Conservation (phyloP, 2,329 filamentous ascomycete species). For the Penicillium sp. region DNA sequence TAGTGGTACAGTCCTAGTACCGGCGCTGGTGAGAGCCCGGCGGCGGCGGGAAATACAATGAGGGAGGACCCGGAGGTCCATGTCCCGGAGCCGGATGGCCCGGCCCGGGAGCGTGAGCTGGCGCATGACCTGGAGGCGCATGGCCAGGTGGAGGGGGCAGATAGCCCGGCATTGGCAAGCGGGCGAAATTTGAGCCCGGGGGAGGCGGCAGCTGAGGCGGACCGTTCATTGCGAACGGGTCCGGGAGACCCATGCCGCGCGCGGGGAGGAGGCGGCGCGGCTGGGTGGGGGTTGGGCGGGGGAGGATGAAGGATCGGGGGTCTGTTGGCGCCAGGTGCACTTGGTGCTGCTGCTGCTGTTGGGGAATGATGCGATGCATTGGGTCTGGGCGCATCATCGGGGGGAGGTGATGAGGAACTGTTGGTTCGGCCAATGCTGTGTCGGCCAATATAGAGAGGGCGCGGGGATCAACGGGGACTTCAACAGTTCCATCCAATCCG, state of each 20-base stretch:
- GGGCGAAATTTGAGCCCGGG: slow-evolving; percentile 40
- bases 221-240: slow-evolving; percentile 39
- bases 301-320: slow-evolving; percentile 31
- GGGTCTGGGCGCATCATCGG: slow-evolving; percentile 46
- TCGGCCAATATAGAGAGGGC: slow-evolving; percentile 41
- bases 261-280: slow-evolving; percentile 41
- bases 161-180: slow-evolving; percentile 33
- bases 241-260: slow-evolving; percentile 34
- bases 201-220: slow-evolving; percentile 44
- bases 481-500: slow-evolving; percentile 11
- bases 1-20: slow-evolving; percentile 10
- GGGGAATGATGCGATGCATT: slow-evolving; percentile 33
- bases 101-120: background rate
- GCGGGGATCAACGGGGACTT: slow-evolving; percentile 15
- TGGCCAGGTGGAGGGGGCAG: slow-evolving; percentile 21
- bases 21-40: slow-evolving; percentile 15
- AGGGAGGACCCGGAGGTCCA: background rate
- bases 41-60: slow-evolving; percentile 18
- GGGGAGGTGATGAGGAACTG: slow-evolving; percentile 36
- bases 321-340: slow-evolving; percentile 30
- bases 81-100: slow-evolving; percentile 5
- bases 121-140: background rate
- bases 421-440: slow-evolving; percentile 22
- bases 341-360: slow-evolving; percentile 15
- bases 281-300: slow-evolving; percentile 28